A percentile compares a stretch with the other conserved stretches of the same genome.
phyloP scores from a whole-genome alignment of 2,329 filamentous ascomycete species.

The Alternaria sp. region DNA sequence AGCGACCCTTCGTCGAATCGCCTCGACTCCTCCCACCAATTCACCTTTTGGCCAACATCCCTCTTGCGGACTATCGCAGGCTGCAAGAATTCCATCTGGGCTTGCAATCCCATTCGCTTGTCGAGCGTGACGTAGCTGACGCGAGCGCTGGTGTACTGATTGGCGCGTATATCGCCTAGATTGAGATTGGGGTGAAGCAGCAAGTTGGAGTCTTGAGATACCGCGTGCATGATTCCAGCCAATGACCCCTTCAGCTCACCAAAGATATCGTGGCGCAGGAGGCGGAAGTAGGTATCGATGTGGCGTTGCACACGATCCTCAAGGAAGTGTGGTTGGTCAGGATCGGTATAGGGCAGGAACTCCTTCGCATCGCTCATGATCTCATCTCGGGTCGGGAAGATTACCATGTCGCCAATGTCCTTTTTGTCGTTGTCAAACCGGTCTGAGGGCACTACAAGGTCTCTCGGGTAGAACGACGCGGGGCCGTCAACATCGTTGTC shows the following conservation, averaged over 20 bases:
- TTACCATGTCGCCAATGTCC: slow-evolving; percentile 38
- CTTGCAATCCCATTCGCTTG: slow-evolving; percentile 24
- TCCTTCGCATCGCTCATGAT: slow-evolving; percentile 49
- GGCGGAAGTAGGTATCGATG: slow-evolving; percentile 44
- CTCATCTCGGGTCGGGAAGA: slow-evolving; percentile 43
- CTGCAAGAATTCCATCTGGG: slow-evolving; percentile 31
- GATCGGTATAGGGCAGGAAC: slow-evolving; percentile 40
- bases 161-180: slow-evolving; percentile 27
- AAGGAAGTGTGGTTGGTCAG: slow-evolving; percentile 36
- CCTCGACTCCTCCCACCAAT: slow-evolving; percentile 41
- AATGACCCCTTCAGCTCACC: slow-evolving; percentile 38
- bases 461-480: slow-evolving; percentile 31
- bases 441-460: slow-evolving; percentile 25
- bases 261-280: slow-evolving; percentile 43
- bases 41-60: slow-evolving; percentile 9
- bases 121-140: slow-evolving; percentile 27
- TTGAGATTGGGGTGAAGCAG: slow-evolving; percentile 14
- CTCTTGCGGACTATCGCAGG: slow-evolving; percentile 19
- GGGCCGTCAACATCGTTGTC: not conserved
- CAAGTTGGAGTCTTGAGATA: slow-evolving; percentile 2
- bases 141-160: slow-evolving; percentile 26
- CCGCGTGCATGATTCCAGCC: slow-evolving; percentile 21
- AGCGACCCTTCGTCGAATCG: slow-evolving; percentile 33
- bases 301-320: slow-evolving; percentile 30
- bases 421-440: slow-evolving; percentile 45